These are phyloP conservation scores for Zostera marina DNA, from an alignment of 116 monocot genomes.

Conservation along the genomic window DNA sequence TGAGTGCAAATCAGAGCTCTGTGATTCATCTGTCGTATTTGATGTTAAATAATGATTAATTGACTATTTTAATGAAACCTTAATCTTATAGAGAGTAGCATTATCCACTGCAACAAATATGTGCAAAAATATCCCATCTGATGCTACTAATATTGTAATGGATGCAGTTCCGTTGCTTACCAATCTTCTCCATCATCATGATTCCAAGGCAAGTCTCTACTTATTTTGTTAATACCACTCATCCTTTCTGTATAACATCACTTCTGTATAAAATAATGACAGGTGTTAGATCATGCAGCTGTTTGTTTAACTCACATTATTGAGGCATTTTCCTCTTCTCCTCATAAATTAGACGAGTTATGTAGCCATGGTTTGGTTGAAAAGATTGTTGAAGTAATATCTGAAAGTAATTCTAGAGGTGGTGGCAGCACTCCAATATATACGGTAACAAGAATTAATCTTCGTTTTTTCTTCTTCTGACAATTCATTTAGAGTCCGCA, in stretches of 20 bases:
- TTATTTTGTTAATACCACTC: too few relatives aligned
- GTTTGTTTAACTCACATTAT: constrained; percentile 87
- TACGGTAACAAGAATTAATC: constrained; percentile 31
- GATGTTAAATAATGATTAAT: not conserved
- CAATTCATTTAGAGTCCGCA: too few relatives aligned
- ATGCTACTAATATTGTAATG: constrained; percentile 98
- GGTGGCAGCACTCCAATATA: constrained; percentile 80
- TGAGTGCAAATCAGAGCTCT: constrained; percentile 12
- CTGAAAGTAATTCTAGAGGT: constrained; percentile 57
- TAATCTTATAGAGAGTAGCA: constrained; percentile 72
- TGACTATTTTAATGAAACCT: not conserved
- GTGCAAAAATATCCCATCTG: constrained; percentile 93
- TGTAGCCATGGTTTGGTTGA: constrained; percentile 88
- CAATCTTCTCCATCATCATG: constrained; percentile 84
- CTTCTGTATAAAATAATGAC: constrained; percentile 1
- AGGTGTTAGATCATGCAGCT: constrained; percentile 94
- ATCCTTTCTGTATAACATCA: too few relatives aligned
- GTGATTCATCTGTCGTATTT: not conserved
- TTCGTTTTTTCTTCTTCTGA: not conserved
- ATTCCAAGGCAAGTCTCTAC: constrained; percentile 48
- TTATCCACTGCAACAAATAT: constrained; percentile 97
- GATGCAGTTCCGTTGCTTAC: constrained; percentile 93
- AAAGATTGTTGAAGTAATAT: constrained; percentile 68
- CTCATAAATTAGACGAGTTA: constrained; percentile 76
- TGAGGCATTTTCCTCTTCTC: constrained; percentile 66